Evolutionary conservation across 768 basidiomycete species (phyloP).

Genomic region (Hericium rajendrae): DNA sequence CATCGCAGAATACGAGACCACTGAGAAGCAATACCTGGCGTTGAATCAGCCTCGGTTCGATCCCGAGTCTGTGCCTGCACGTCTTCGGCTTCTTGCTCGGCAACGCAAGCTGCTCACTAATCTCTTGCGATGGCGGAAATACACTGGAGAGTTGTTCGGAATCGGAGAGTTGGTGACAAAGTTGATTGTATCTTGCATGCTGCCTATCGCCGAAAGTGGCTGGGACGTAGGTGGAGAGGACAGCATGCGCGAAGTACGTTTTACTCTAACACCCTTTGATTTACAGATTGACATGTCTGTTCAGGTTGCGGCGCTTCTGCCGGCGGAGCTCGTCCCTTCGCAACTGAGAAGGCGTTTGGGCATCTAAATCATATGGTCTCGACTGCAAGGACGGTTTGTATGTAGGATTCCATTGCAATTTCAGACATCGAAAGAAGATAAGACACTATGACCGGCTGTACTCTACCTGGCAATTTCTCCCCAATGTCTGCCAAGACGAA

Average conservation of each 20-base stretch:
- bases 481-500: no score
- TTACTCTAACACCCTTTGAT: not conserved
- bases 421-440: no score
- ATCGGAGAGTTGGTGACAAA: constrained; percentile 43
- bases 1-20: constrained; percentile 38
- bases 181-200: constrained; percentile 49
- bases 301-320: constrained; percentile 8
- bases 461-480: no score
- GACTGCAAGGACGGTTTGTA: no score
- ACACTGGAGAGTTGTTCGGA: constrained; percentile 50
- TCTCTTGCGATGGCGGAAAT: constrained; percentile 68
- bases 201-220: constrained; percentile 59
- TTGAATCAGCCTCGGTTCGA: constrained; percentile 48
- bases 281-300: constrained; percentile 2
- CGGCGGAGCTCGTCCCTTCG: constrained; percentile 1
- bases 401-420: no score
- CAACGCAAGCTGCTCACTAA: constrained; percentile 67
- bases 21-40: constrained; percentile 40
- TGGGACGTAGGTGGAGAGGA: constrained; percentile 87
- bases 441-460: no score
- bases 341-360: not conserved
- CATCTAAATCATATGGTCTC: no score
- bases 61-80: constrained; percentile 64
- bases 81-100: constrained; percentile 57
- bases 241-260: constrained; percentile 46